Evolutionary conservation across 148 eudicot species (phyloP).

Genomic region (Rhododendron kiyosumense): DNA sequence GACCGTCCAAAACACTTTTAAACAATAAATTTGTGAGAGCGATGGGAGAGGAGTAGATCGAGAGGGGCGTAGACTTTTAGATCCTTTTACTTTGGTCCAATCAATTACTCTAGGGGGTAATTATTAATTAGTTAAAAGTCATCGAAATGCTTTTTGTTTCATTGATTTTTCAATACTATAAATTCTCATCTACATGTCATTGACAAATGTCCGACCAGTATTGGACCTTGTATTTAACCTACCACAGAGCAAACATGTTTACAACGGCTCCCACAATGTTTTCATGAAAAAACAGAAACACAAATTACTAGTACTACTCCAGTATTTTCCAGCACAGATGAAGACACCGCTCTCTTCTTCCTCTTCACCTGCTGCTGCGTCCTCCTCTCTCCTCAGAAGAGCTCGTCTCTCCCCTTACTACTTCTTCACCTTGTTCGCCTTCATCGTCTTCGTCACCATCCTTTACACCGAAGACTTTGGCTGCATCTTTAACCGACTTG

Average conservation of each 20-base stretch:
- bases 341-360: slow-evolving; percentile 37
- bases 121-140: not conserved
- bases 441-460: slow-evolving; percentile 54
- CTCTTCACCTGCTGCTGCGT: slow-evolving; percentile 16
- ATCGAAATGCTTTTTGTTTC: not conserved
- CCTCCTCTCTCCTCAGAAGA: slow-evolving; percentile 32
- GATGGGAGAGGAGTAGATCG: no score
- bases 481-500: slow-evolving; percentile 46
- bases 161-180: not conserved
- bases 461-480: slow-evolving; percentile 59
- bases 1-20: no score
- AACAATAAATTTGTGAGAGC: no score
- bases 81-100: no score
- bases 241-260: not conserved
- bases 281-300: not conserved
- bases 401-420: slow-evolving; percentile 51
- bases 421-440: slow-evolving; percentile 48
- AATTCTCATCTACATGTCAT: not conserved
- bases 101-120: no score
- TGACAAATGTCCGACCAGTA: slow-evolving; percentile 7
- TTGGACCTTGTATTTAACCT: slow-evolving; percentile 16
- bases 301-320: no score
- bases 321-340: slow-evolving; percentile 21
- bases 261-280: not conserved
- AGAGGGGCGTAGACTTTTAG: no score